Evolutionary conservation across 1,284 basidiomycete species (phyloP), one percentile per base, ranked within the genome.

Genomic region (Kalmanozyma brasiliensis): DNA sequence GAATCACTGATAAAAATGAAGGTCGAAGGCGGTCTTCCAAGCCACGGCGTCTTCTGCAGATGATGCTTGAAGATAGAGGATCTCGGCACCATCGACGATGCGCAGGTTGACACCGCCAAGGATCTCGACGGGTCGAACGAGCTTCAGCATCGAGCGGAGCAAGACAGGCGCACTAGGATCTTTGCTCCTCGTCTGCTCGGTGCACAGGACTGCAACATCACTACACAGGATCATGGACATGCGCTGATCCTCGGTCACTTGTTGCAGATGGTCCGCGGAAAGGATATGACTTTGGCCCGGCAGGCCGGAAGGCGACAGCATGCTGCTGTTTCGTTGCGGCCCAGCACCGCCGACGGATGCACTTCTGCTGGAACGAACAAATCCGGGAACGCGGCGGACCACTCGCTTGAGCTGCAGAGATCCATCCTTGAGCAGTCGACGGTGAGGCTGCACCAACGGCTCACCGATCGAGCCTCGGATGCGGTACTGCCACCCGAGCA

Each of bases 381-480:
- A 89, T n/a, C 91, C 88, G 20, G 89, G 87, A 3, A 90, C 88
- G 82, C 95, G 94, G 74, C 94, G 90, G 49, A 97, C 93, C 40
- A 96, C 90, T 24, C 93, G 89, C 11, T 91, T 92, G 32, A 98
- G 85, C 47, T 89, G 85, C 43, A 96, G 83, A 19, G 87, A 85
- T 14, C 94, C 94, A 34, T 83, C 83, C 34, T 77, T 76, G 26
- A 84, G 49, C 37, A 84, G 49, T 88, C 92, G 76, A 86, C 95
- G 89, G 85, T 99, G 96, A 14, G 95, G 96, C 83, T 98, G 96
- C 24, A 99, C 96, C 37, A 99, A 85, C 10, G 96, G 94, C 59
- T 92, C 94, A 4, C 93, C 92, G 82, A 96, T 96, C 76, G 88
- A 90, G 23, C 92, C 93, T 37, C 90, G 87, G 77, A 98, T 96